Percentiles rank a stretch among this genome's conserved stretches.
Evolutionary conservation across 768 basidiomycete species (phyloP).

Genomic region (Boletus rex-veris): DNA sequence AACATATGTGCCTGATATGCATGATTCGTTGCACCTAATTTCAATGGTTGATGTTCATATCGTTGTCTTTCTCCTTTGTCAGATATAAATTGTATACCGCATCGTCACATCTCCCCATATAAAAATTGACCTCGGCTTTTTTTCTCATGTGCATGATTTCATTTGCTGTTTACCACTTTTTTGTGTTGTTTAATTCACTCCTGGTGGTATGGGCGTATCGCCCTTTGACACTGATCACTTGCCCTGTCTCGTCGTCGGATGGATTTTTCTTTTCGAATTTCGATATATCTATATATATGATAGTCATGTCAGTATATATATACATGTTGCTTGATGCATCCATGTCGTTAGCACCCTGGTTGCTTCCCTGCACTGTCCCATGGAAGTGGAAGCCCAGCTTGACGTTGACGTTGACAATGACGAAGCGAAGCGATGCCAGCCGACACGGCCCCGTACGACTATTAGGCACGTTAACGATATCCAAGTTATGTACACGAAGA

Average conservation of each 20-base stretch:
- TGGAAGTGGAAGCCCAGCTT: background rate
- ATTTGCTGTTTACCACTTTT: too few species aligned
- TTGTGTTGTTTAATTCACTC: background rate
- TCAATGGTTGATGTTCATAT: slow-evolving; percentile 13
- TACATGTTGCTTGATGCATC: slow-evolving; percentile 29
- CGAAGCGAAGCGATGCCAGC: background rate
- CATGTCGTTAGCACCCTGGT: slow-evolving; percentile 4
- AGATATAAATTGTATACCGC: slow-evolving; percentile 29
- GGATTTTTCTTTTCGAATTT: slow-evolving; percentile 6
- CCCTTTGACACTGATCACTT: background rate
- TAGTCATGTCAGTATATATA: slow-evolving; percentile 19
- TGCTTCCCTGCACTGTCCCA: background rate
- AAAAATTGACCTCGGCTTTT: slow-evolving; percentile 8
- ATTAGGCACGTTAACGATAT: too few species aligned
- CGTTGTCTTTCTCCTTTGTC: slow-evolving; percentile 6
- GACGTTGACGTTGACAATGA: background rate
- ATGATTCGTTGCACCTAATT: slow-evolving; percentile 24
- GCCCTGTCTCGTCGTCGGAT: background rate
- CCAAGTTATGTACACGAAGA: too few species aligned
- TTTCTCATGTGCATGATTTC: background rate
- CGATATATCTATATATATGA: slow-evolving; percentile 22
- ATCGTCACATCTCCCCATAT: slow-evolving; percentile 10
- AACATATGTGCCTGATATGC: slow-evolving; percentile 26
- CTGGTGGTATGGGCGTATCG: background rate
- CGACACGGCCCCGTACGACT: too few species aligned